Conservation (phyloP, 768 basidiomycete species). For the Russula foetens region DNA sequence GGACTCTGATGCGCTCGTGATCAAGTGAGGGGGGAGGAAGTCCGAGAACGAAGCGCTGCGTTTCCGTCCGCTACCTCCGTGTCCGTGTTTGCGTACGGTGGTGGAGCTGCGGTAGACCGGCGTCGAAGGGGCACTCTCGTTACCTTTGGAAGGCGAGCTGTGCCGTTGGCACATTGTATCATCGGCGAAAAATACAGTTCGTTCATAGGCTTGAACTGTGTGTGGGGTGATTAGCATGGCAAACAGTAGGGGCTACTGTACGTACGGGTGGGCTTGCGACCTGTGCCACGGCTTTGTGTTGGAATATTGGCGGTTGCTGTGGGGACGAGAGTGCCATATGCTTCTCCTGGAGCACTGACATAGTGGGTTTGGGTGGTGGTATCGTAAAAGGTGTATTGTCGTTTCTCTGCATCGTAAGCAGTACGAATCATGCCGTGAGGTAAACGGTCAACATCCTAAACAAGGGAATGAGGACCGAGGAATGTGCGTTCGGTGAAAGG, state of each 20-base stretch:
- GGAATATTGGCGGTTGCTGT: neutral
- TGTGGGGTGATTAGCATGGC: neutral
- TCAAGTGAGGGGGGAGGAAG: constrained; percentile 8
- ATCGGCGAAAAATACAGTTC: constrained; percentile 11
- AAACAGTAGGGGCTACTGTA: neutral
- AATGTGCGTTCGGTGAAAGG: neutral
- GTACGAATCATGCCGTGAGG: constrained; percentile 12
- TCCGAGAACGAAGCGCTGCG: constrained; percentile 12
- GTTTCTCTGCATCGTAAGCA: constrained; percentile 13
- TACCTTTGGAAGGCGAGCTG: neutral
- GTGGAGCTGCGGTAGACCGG: neutral
- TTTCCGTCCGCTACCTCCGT: no score
- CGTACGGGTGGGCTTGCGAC: constrained; percentile 4
- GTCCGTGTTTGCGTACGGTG: neutral
- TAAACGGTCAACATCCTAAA: constrained; percentile 10
- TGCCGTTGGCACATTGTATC: neutral
- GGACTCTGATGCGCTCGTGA: neutral
- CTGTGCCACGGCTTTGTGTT: neutral
- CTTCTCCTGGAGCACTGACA: constrained; percentile 8
- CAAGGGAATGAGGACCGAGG: neutral
- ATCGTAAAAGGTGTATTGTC: constrained; percentile 16
- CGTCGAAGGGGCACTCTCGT: neutral
- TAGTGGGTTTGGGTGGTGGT: neutral
- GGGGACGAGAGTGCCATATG: constrained; percentile 15
- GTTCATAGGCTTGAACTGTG: constrained; percentile 13